Evolutionary conservation across 352 stramenopile species (phyloP), one percentile per base, ranked within the genome.

Genomic region (Thalassiosira allenii): DNA sequence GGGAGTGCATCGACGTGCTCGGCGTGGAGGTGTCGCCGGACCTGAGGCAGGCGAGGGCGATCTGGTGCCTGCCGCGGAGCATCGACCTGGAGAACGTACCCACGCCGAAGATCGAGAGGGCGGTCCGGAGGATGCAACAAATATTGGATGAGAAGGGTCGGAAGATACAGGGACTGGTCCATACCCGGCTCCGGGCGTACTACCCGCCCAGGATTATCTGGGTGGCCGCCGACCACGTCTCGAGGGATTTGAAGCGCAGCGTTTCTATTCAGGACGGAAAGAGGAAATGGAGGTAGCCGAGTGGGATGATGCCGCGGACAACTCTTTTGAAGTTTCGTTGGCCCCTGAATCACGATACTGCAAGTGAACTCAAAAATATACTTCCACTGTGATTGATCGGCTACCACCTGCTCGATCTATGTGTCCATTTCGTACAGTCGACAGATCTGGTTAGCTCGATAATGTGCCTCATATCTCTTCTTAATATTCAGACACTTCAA

Each of bases 11-110:
- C 20, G 65, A 86, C 9, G 58, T 86, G 23, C 68, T 86, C n/a
- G 78, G 73, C 29, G 72, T 86, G 40, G 71, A 86, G 32, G 73
- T 86, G 47, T 75, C 65, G 27, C 52, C 72, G 30, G 78, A 86
- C 62, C 67, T 86, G 43, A 78, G 56, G 40, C 32, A 71, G 14
- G 78, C 78, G 52, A 61, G 52, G 12, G 72, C 68, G 2, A 82
- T 72, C 63, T 86, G 78, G 78, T 83, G 72, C 59, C 53, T 86
- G 3, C 78, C 78, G 17, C 69, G 61, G 37, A 71, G 61, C 58
- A 33, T 81, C 6, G 78, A 86, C 44, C 57, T 83, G 47, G 12
- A 70, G 9, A 30, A 25, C 51, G 33, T 86, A 23, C 52, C 78
- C 2, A 32, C 66, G 40, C 27, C 34, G 14, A 78, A 68, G 52